These are phyloP conservation scores for Cryphonectria nitschkei DNA, from an alignment of 2,329 filamentous ascomycete species.

Conservation along the genomic window DNA sequence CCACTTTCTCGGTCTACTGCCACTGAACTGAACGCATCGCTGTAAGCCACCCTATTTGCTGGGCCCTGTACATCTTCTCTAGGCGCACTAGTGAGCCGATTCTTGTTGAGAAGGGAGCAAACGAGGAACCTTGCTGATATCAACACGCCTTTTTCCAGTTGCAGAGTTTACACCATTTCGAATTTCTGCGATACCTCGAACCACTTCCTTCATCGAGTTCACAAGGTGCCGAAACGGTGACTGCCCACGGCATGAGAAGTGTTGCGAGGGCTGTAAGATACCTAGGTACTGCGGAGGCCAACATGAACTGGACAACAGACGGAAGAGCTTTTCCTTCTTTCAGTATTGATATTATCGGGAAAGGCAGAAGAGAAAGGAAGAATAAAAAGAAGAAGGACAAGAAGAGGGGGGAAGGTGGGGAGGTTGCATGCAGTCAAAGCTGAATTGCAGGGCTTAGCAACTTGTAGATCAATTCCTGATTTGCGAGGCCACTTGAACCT, in stretches of 20 bases:
- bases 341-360: no score
- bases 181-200: not conserved
- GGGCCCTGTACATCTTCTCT: not conserved
- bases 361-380: not conserved
- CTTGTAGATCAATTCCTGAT: not conserved
- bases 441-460: not conserved
- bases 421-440: no score
- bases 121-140: not conserved
- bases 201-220: not conserved
- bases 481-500: not conserved
- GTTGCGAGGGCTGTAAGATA: not conserved
- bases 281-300: not conserved
- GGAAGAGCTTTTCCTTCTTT: no score
- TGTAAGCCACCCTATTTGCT: not conserved
- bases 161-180: not conserved
- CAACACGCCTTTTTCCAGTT: not conserved
- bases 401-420: no score
- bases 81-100: not conserved
- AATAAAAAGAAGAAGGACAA: not conserved
- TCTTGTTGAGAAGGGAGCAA: not conserved
- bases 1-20: not conserved
- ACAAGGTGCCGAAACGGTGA: not conserved
- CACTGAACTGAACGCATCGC: not conserved
- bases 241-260: not conserved
- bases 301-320: not conserved